Evolutionary conservation across 345 rosid species (phyloP).

Genomic region (Populus simonii): DNA sequence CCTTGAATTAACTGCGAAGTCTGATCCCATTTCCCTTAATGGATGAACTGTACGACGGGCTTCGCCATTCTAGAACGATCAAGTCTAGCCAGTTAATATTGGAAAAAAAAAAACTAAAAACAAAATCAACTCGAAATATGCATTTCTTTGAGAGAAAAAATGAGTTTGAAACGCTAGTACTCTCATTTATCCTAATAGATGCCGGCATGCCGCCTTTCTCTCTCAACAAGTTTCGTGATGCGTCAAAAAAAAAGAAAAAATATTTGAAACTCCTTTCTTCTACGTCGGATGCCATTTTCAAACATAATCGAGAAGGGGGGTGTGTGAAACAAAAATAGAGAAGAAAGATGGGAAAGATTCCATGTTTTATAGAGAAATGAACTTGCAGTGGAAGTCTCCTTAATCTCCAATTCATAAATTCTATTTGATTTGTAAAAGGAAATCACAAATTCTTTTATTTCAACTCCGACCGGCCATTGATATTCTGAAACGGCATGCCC

Average conservation of each 20-base stretch:
- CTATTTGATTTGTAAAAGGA: background rate
- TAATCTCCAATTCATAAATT: background rate
- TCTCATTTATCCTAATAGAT: background rate
- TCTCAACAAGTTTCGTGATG: background rate
- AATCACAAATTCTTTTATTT: background rate
- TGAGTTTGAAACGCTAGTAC: background rate
- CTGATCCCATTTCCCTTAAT: background rate
- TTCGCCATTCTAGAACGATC: background rate
- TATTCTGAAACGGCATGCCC: background rate
- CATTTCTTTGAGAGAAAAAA: background rate
- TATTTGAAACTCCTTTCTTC: background rate
- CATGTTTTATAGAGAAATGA: background rate
- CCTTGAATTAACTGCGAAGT: background rate
- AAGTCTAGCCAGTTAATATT: background rate
- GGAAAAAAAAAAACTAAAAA: background rate
- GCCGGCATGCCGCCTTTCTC: background rate
- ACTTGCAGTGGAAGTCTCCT: background rate
- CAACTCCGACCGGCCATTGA: background rate
- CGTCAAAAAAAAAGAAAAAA: too few relatives aligned
- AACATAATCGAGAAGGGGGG: background rate
- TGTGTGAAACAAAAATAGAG: background rate
- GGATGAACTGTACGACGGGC: background rate
- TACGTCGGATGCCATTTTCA: background rate
- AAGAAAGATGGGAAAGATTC: background rate
- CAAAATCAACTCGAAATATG: background rate